phyloP scores from a whole-genome alignment of 2,329 filamentous ascomycete species.

The Aspergillus pseudonomiae region DNA sequence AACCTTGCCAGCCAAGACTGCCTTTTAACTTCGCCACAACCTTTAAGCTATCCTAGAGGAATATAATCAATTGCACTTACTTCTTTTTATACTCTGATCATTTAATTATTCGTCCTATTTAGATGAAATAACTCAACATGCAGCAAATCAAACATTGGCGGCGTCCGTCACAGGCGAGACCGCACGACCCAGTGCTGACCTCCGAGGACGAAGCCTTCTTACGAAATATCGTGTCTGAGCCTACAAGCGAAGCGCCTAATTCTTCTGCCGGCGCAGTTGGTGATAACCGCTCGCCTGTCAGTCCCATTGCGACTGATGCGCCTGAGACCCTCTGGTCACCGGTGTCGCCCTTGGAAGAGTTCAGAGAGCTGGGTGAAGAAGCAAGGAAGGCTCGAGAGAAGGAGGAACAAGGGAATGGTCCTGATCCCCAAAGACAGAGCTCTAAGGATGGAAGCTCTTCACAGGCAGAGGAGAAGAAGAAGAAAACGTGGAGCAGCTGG shows the following conservation, averaged over 20 bases:
- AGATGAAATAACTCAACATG: constrained; percentile 29
- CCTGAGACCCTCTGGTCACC: constrained; percentile 53
- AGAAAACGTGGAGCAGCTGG: constrained; percentile 41
- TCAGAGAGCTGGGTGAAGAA: constrained; percentile 35
- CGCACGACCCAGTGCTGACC: constrained; percentile 54
- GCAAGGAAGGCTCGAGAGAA: constrained; percentile 38
- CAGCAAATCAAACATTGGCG: constrained; percentile 48
- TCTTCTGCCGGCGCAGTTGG: constrained; percentile 11
- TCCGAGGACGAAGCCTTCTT: constrained; percentile 65
- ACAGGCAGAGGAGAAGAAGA: constrained; percentile 34
- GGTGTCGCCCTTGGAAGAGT: constrained; percentile 50
- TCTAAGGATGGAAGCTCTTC: constrained; percentile 22
- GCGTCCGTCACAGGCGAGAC: constrained; percentile 33
- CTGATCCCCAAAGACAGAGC: constrained; percentile 13
- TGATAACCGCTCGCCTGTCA: constrained; percentile 9
- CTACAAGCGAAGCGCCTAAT: constrained; percentile 29
- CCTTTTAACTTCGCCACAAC: neutral
- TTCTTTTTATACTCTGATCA: neutral
- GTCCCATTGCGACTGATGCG: constrained; percentile 48
- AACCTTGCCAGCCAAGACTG: neutral
- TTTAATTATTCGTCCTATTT: neutral
- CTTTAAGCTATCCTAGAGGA: neutral
- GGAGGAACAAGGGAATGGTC: constrained; percentile 16
- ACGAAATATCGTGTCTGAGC: constrained; percentile 52
- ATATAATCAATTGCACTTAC: neutral